Percentiles rank a stretch among this genome's conserved stretches.
phyloP scores from a whole-genome alignment of 768 basidiomycete genomes.

The Agrocybe pediades region DNA sequence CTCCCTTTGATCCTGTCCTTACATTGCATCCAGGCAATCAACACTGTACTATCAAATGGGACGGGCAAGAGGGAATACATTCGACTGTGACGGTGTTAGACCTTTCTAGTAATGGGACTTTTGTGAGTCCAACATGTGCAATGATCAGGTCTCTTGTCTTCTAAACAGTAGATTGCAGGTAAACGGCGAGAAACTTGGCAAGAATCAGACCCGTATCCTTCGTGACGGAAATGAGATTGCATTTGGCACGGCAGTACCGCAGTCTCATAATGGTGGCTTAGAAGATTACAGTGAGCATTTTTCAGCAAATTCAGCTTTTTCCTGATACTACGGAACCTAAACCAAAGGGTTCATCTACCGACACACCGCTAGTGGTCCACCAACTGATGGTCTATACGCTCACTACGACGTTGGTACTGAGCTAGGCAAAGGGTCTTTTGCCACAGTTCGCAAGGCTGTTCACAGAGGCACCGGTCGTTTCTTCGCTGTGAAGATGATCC shows the following conservation, averaged over 20 bases:
- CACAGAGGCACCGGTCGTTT: slow-evolving; percentile 68
- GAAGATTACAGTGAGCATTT: slow-evolving; percentile 75
- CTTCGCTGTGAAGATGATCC: slow-evolving; percentile 90
- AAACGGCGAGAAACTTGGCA: slow-evolving; percentile 66
- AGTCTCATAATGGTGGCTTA: slow-evolving; percentile 40
- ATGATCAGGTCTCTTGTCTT: neutral
- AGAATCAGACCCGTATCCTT: slow-evolving; percentile 54
- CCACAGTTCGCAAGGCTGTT: slow-evolving; percentile 84
- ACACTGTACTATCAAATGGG: slow-evolving; percentile 63
- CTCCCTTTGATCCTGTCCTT: neutral
- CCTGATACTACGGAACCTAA: neutral
- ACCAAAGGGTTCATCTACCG: slow-evolving; percentile 71
- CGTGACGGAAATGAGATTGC: slow-evolving; percentile 86
- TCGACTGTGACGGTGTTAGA: slow-evolving; percentile 54
- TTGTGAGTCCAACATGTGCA: slow-evolving; percentile 39
- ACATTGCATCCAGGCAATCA: slow-evolving; percentile 44
- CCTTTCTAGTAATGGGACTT: slow-evolving; percentile 74
- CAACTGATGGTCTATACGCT: slow-evolving; percentile 57
- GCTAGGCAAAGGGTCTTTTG: slow-evolving; percentile 91
- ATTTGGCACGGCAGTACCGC: slow-evolving; percentile 64
- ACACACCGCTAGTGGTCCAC: slow-evolving; percentile 52
- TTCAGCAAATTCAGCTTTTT: neutral
- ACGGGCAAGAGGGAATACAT: slow-evolving; percentile 44
- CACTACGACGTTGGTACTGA: slow-evolving; percentile 68
- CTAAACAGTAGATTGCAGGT: slow-evolving; percentile 43